These are phyloP conservation scores for Teratosphaeria destructans DNA, from an alignment of 2,329 filamentous ascomycete species.

Conservation along the genomic window DNA sequence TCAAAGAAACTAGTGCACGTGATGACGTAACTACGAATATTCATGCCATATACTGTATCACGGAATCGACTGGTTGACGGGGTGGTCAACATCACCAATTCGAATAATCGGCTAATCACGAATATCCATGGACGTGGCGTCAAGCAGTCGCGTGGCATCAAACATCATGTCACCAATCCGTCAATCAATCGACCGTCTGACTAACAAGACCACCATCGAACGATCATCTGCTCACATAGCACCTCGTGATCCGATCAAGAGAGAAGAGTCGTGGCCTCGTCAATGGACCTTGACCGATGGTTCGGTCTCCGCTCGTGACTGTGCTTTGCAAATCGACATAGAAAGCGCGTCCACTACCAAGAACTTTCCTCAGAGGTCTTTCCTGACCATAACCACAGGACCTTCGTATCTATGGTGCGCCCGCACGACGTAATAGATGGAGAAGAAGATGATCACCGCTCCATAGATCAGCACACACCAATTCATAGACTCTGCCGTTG, in stretches of 20 bases:
- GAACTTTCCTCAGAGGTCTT: background rate
- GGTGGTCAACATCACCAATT: background rate
- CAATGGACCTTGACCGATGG: background rate
- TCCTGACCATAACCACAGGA: constrained; percentile 3
- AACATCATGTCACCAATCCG: no score
- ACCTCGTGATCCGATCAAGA: no score
- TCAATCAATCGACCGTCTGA: background rate
- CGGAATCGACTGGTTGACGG: background rate
- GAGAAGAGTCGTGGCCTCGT: no score
- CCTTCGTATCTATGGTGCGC: constrained; percentile 20
- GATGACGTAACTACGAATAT: background rate
- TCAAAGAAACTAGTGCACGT: background rate
- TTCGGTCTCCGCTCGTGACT: background rate
- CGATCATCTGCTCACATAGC: background rate
- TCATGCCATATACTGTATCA: no score
- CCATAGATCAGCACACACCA: constrained; percentile 38
- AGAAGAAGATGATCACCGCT: constrained; percentile 29
- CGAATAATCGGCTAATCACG: no score
- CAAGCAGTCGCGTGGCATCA: no score
- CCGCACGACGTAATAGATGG: constrained; percentile 30
- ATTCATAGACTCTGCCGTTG: constrained; percentile 37
- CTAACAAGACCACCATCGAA: background rate
- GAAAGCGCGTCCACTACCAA: background rate
- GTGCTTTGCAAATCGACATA: background rate
- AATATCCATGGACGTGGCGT: no score